Evolutionary conservation across 2,329 filamentous ascomycete species (phyloP).

Genomic region (Cryoendolithus antarcticus): DNA sequence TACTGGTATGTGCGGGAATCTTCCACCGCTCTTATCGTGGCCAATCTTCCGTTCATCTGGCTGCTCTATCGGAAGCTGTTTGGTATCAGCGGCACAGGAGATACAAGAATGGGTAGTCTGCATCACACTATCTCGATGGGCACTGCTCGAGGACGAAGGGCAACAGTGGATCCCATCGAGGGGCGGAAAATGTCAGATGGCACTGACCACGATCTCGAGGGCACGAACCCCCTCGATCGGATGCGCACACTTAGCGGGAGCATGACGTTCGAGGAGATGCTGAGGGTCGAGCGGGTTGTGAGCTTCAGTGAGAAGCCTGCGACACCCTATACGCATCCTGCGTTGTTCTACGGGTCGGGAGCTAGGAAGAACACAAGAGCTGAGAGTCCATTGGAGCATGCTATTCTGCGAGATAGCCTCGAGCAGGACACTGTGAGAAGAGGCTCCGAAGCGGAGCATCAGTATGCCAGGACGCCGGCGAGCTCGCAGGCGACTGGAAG

Average conservation of each 20-base stretch:
- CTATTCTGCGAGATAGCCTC: constrained; percentile 1
- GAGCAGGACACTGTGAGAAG: constrained; percentile 1
- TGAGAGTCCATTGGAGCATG: background rate
- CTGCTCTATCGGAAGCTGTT: constrained; percentile 35
- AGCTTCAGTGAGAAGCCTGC: constrained; percentile 4
- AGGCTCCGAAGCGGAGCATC: constrained; percentile 2
- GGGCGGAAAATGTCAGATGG: no score
- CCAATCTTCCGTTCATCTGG: constrained; percentile 50
- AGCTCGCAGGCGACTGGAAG: constrained; percentile 1
- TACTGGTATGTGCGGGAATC: constrained; percentile 51
- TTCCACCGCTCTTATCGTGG: constrained; percentile 47
- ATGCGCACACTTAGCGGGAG: background rate
- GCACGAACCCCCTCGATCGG: background rate
- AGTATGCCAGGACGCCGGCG: constrained; percentile 3
- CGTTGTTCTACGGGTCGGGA: constrained; percentile 8
- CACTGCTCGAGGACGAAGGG: no score
- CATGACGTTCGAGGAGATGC: constrained; percentile 10
- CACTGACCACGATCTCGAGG: no score
- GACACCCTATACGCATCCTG: constrained; percentile 10
- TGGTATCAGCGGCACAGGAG: background rate
- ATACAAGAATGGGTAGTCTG: no score
- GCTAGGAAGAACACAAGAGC: background rate
- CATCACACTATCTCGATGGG: no score
- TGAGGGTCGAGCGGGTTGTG: constrained; percentile 6
- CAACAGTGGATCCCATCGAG: no score